Base-by-base conservation (phyloP, 257 asterid genomes). In the Solanum stenotomum region DNA sequence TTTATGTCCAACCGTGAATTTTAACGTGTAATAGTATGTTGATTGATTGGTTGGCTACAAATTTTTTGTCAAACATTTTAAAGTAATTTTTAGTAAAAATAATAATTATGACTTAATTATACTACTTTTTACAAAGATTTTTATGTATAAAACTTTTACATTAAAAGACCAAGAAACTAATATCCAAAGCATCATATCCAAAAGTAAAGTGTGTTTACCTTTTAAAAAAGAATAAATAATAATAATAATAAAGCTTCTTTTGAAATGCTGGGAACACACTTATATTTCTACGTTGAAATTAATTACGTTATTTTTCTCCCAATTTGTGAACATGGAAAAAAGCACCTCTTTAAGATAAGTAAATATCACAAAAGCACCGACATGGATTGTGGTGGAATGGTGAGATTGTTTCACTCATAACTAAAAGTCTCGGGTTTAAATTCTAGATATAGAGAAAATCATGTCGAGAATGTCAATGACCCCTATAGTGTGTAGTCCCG, bases 391-490 rank as follows among this genome's bases (percentile, higher is more conserved):
- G 4, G 0, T 52, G 63, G 10, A 18, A 16, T 52, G 4, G n/a
- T 56, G 23, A 18, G 1, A 56, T 0, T 3, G 10, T 18, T 56
- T 18, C 10, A 56, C 4, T 18, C 4, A 18, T 56, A 18, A 6
- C 0, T 6, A 52, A 52, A 52, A 1, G 9, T 18, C 4, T 18
- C 2, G 10, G 1, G 0, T 56, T 52, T 18, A 18, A 18, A 6
- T 6, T 0, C 2, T 56, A 18, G 10, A 18, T 56, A 56, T 56
- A 3, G 0, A 18, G n/a, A 6, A 52, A 2, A 2, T 18, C 4
- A 6, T 16, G 4, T 18, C 2, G 0, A 56, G n/a, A 56, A 3
- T 0, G 10, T 56, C n/a, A 18, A 18, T 18, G 0, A 18, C 0
- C 63, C 1, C 10, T 0, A 0, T 18, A 18, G 10, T 18, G 20